These are phyloP conservation scores for Cerrena zonata DNA, from an alignment of 1,284 basidiomycete genomes.

Conservation along the genomic window DNA sequence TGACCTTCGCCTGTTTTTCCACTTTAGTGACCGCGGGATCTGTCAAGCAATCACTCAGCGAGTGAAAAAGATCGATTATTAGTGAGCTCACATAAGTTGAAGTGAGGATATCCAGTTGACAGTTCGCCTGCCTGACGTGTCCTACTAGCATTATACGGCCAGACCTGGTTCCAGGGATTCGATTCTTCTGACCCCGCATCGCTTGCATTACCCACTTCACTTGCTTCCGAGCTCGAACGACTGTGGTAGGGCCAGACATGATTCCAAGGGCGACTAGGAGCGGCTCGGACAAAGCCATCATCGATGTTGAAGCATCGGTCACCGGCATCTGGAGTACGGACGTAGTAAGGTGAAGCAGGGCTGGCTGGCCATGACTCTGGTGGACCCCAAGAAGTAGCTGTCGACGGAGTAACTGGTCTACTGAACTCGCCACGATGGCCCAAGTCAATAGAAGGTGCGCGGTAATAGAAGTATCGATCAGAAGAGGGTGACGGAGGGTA, in stretches of 20 bases:
- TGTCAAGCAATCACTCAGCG: slow-evolving; percentile 9
- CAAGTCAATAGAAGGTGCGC: slow-evolving; percentile 38
- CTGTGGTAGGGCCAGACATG: slow-evolving; percentile 8
- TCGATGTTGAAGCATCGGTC: slow-evolving; percentile 33
- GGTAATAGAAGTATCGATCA: slow-evolving; percentile 16
- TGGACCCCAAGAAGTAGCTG: slow-evolving; percentile 43
- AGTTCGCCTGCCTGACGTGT: neutral
- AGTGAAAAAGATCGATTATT: slow-evolving; percentile 4
- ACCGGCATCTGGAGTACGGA: slow-evolving; percentile 40
- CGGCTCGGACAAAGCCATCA: neutral
- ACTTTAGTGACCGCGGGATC: slow-evolving; percentile 38
- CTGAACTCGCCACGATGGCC: slow-evolving; percentile 34
- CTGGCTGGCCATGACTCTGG: slow-evolving; percentile 38
- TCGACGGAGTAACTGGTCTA: slow-evolving; percentile 33
- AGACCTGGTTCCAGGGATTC: slow-evolving; percentile 15
- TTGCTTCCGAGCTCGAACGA: neutral
- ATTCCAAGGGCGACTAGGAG: slow-evolving; percentile 10
- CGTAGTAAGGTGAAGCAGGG: slow-evolving; percentile 30
- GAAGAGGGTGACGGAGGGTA: slow-evolving; percentile 31
- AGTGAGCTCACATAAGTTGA: slow-evolving; percentile 25
- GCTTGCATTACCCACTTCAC: slow-evolving; percentile 3
- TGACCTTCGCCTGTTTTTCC: neutral
- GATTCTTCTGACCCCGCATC: neutral
- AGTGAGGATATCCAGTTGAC: slow-evolving; percentile 19
- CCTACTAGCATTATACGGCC: slow-evolving; percentile 7